Base-by-base conservation (phyloP, 2,329 filamentous ascomycete species). In the Graphilbum sp. region DNA sequence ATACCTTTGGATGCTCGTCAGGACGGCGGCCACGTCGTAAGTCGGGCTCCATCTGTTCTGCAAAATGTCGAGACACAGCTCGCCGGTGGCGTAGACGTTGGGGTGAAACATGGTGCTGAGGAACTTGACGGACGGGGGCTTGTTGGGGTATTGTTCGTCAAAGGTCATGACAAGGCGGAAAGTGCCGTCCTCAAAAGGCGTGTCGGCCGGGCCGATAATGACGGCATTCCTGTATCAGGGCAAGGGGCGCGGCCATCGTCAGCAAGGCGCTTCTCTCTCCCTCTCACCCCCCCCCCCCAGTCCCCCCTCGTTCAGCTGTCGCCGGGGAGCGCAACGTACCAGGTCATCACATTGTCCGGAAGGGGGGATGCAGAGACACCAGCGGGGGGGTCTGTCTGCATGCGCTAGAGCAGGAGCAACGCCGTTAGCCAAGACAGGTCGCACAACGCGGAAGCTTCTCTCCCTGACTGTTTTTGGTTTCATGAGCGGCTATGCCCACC, bases 21-120 rank as follows among this genome's bases (percentile, higher is more conserved):
- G 62, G 45, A 98, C 87, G 18, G 90, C 90, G 10, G 90, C 90
- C 30, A 98, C 90, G 60, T 98, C 90, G 58, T 98, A 98, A 10
- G 90, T 96, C 15, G 90, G 90, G 56, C 88, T 96, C 90, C 90
- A 98, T 48, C 90, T 70, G 55, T 98, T 98, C 61, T 98, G 90
- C 42, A 98, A 61, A 48, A 98, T 98, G 54, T 98, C 90, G 47
- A 98, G 64, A 54, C 90, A 98, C 36, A 98, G 69, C 63, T 98
- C 90, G 44, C 90, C 90, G 0, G 87, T 96, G 38, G 83, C 87
- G 56, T 98, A 98, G 41, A 98, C 90, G 54, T 98, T 98, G 16
- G 90, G 90, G 52, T 98, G 90, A 60, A 98, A 98, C 90, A 98
- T 98, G 57, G 90, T 77, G 59, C 84, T 93, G 57, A 98, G 93